Base-by-base conservation (phyloP, 169 alveolate genomes). In the Eimeria tenella region DNA sequence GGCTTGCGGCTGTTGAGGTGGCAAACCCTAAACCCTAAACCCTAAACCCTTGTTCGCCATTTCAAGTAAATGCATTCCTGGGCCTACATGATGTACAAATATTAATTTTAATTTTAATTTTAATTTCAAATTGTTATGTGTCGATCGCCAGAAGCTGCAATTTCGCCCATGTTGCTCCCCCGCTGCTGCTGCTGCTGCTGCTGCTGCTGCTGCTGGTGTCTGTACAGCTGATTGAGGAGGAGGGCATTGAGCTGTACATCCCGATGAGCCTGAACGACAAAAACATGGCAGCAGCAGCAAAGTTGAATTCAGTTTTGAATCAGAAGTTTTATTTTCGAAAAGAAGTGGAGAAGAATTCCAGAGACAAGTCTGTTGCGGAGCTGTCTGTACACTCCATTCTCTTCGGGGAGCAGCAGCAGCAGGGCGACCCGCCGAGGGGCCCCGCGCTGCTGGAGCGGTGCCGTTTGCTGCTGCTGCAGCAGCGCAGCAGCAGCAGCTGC, bases 201-300 rank as follows among this genome's bases (percentile, higher is more conserved):
- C 70, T 49, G 63, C 94, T 87, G 19, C 94, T 94, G 23, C 94
- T 96, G 50, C 75, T 31, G 42, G 0, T 31, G 42, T 31, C 97
- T 21, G 97, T 96, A 25, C 93, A 94, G 94, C 96, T 97, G 75
- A 87, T 98, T 62, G 73, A 97, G 86, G 93, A 95, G 79, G 96
- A 96, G 81, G 95, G 96, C n/a, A 89, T 97, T 81, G 98, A 98
- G 93, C 97, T 99, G 90, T 96, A 98, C 73, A 97, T 99, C 81
- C 99, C 99, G 11, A 98, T 99, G 93, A 94, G 99, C 0, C 71
- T 96, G 93, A 98, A 97, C 25, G 99, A 99, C 96, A 98, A 96
- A 63, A 99, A 99, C 93, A 96, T 97, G 96, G 97, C 42, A 21
- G 31, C 86, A 50, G 49, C 92, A n/a, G 23, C 71, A 15, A 15